Evolutionary conservation across 257 asterid genomes (phyloP).

Genomic region (Solanum virginianum): DNA sequence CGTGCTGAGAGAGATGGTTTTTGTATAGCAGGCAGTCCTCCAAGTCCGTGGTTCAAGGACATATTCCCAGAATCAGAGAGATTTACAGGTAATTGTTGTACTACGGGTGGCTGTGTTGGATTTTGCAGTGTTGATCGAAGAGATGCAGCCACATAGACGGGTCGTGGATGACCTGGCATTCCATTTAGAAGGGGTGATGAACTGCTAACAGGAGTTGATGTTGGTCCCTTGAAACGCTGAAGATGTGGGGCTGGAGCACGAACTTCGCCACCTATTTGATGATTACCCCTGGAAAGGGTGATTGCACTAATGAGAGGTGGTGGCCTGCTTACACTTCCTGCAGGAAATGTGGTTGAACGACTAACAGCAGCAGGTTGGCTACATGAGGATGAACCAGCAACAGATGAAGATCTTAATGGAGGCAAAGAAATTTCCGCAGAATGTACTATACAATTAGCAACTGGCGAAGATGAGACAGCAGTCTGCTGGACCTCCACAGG

Average conservation of each 20-base stretch:
- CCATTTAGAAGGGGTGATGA: constrained; percentile 1
- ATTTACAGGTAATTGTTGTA: neutral
- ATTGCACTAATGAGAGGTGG: neutral
- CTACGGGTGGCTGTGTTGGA: neutral
- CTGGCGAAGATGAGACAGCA: neutral
- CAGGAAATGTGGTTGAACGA: neutral
- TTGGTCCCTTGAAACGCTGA: neutral
- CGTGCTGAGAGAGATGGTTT: neutral
- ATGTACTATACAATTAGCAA: neutral
- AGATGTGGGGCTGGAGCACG: constrained; percentile 12
- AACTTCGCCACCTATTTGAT: neutral
- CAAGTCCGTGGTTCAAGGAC: neutral
- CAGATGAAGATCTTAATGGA: neutral
- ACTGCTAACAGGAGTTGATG: neutral
- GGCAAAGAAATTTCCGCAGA: neutral
- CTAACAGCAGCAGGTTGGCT: neutral
- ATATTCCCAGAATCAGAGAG: neutral
- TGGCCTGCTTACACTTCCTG: neutral
- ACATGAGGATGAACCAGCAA: neutral
- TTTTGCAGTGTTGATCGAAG: constrained; percentile 2
- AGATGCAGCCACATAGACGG: neutral
- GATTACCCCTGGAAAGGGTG: constrained; percentile 5
- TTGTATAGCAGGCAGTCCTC: neutral
- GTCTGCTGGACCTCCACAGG: neutral
- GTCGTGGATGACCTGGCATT: constrained; percentile 3